Evolutionary conservation across 768 basidiomycete species (phyloP).

Genomic region (Pisolithus tinctorius): DNA sequence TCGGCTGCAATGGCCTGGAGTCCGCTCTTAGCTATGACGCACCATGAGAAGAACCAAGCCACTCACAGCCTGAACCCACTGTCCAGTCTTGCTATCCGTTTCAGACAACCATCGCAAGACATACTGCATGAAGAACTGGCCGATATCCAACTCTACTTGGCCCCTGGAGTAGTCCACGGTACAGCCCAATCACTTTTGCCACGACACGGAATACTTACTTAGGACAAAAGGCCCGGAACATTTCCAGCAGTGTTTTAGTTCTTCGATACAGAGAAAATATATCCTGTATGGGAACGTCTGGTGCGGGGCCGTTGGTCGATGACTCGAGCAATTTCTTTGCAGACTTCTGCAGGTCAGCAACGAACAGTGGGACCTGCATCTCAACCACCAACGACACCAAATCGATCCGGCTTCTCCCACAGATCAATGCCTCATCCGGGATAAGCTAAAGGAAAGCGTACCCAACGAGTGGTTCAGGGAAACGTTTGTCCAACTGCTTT

Average conservation of each 20-base stretch:
- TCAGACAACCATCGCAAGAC: constrained; percentile 85
- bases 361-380: constrained; percentile 55
- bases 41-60: background rate
- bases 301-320: constrained; percentile 81
- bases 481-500: constrained; percentile 81
- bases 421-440: background rate
- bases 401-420: constrained; percentile 54
- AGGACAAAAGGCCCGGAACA: constrained; percentile 77
- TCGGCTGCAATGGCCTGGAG: constrained; percentile 74
- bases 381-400: constrained; percentile 71
- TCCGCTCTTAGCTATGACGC: constrained; percentile 4
- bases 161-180: constrained; percentile 32
- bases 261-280: constrained; percentile 83
- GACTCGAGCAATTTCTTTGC: constrained; percentile 74
- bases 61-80: constrained; percentile 91
- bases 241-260: constrained; percentile 64
- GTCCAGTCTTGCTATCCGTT: constrained; percentile 82
- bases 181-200: background rate
- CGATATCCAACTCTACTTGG: constrained; percentile 59
- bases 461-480: constrained; percentile 78
- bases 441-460: constrained; percentile 28
- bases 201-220: constrained; percentile 42
- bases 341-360: constrained; percentile 60
- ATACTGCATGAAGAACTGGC: constrained; percentile 79
- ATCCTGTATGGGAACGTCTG: constrained; percentile 84